These are phyloP conservation scores for Zygoascus ofunaensis DNA, from an alignment of 805 yeast species.

Conservation along the genomic window DNA sequence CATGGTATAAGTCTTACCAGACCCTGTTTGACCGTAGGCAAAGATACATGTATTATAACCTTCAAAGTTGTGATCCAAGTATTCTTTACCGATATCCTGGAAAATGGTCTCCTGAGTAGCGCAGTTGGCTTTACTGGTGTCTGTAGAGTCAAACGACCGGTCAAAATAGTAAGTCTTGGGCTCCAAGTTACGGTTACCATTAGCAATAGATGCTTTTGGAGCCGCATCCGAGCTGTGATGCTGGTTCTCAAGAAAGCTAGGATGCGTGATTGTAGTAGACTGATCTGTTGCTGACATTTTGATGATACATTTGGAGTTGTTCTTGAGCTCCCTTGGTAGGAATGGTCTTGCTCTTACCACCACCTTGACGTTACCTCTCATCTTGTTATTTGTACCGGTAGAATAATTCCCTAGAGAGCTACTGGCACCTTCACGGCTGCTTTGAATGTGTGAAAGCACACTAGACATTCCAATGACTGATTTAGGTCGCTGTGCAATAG, in stretches of 20 bases:
- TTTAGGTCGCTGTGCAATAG: neutral
- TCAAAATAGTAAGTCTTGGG: conserved; percentile 42
- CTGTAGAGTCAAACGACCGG: conserved; percentile 42
- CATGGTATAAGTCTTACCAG: conserved; percentile 83
- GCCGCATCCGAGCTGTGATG: neutral
- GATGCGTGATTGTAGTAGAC: conserved; percentile 16
- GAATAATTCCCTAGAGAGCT: neutral
- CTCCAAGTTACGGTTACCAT: conserved; percentile 21
- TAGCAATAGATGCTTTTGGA: conserved; percentile 4
- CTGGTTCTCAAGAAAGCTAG: conserved; percentile 5
- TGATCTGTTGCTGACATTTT: conserved; percentile 13
- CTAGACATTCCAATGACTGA: neutral
- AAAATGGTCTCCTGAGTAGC: conserved; percentile 47
- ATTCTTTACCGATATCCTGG: conserved; percentile 45
- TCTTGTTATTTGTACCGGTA: neutral
- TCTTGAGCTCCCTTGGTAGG: conserved; percentile 20
- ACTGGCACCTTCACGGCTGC: neutral
- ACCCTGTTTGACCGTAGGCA: conserved; percentile 77
- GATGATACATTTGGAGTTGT: conserved; percentile 10
- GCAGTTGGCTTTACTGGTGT: conserved; percentile 27
- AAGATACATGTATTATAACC: conserved; percentile 69
- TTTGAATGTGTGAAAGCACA: neutral
- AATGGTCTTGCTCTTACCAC: conserved; percentile 34
- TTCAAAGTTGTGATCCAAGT: conserved; percentile 51
- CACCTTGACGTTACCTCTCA: conserved; percentile 30